Conservation (phyloP, 2,329 filamentous ascomycete species). For the Lizonia empirigonia region DNA sequence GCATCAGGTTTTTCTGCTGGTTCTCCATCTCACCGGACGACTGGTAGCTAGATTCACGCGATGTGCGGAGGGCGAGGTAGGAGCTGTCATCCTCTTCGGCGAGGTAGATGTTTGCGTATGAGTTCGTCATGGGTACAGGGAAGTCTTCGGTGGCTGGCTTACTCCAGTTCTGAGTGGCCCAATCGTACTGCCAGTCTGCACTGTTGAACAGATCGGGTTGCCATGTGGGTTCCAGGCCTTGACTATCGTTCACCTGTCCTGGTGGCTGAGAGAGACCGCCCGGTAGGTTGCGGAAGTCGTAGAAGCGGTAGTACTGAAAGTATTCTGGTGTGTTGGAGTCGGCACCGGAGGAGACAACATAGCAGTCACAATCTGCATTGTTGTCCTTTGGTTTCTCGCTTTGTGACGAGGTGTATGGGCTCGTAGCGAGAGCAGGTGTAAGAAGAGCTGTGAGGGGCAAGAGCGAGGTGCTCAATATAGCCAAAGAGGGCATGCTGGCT, state of each 20-base stretch:
- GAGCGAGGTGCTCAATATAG: constrained; percentile 27
- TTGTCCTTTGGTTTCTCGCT: constrained; percentile 42
- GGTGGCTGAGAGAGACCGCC: constrained; percentile 34
- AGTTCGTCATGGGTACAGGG: constrained; percentile 54
- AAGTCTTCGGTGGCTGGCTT: constrained; percentile 46
- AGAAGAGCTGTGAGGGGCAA: constrained; percentile 35
- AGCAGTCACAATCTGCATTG: constrained; percentile 53
- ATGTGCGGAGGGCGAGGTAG: constrained; percentile 56
- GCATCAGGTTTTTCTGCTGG: constrained; percentile 51
- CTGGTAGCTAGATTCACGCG: constrained; percentile 51
- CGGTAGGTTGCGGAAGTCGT: constrained; percentile 55
- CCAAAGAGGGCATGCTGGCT: constrained; percentile 25
- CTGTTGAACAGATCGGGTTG: constrained; percentile 49
- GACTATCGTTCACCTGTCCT: constrained; percentile 32
- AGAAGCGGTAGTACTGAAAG: constrained; percentile 59
- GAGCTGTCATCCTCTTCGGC: constrained; percentile 43
- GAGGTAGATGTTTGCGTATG: constrained; percentile 55
- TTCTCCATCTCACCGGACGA: constrained; percentile 58
- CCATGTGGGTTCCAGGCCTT: constrained; percentile 31
- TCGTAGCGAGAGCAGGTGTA: constrained; percentile 28
- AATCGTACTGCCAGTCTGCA: constrained; percentile 45
- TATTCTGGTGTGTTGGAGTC: constrained; percentile 48
- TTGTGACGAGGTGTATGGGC: constrained; percentile 37
- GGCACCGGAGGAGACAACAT: constrained; percentile 52
- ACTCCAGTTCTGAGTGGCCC: constrained; percentile 54